Base-by-base conservation (phyloP, 1,284 basidiomycete genomes). In the Wallemia hederae region DNA sequence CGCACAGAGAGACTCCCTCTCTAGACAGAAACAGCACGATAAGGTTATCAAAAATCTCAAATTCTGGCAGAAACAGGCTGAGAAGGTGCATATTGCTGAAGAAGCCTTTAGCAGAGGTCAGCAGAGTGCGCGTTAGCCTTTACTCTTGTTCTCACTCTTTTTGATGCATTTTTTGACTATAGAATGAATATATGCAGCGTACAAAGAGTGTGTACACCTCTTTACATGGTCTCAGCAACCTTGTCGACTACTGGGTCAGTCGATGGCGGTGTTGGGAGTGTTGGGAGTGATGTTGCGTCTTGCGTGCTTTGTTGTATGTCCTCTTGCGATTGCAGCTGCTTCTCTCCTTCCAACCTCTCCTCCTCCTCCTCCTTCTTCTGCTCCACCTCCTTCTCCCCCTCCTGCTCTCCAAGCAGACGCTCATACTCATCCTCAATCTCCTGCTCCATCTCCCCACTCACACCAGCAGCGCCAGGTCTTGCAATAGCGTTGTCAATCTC, bases 401-500 rank as follows among this genome's bases (percentile, higher is more conserved):
- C 73, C 11, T 71, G 71, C 25, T 73, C 72, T 55, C 73, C 73
- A 11, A 63, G 34, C 29, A 70, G 72, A 1, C 82, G 80, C 60
- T 78, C 75, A 2, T 62, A 66, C 2, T 76, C 70, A 1, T 69
- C 73, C 0, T 73, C 72, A 7, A 78, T 77, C 0, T 72, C 71
- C n/a, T 74, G 71, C 1, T 80, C 73, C 5, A 79, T 71, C 63
- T 82, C 77, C 0, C 77, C 78, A 24, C 81, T 82, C 39, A 80
- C 69, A 59, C 76, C 39, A 17, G 39, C 39, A 3, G 14, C 39
- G 19, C 39, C 39, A 49, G 39, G 39, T 5, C 39, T 9, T 5
- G 39, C 75, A 59, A 96, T 80, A 1, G 81, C 80, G 27, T 85
- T 78, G 65, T 92, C 83, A 27, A 94, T 75, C 65, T 94, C 89